phyloP scores from a whole-genome alignment of 2,329 filamentous ascomycete genomes.

The Coleophoma crateriformis region DNA sequence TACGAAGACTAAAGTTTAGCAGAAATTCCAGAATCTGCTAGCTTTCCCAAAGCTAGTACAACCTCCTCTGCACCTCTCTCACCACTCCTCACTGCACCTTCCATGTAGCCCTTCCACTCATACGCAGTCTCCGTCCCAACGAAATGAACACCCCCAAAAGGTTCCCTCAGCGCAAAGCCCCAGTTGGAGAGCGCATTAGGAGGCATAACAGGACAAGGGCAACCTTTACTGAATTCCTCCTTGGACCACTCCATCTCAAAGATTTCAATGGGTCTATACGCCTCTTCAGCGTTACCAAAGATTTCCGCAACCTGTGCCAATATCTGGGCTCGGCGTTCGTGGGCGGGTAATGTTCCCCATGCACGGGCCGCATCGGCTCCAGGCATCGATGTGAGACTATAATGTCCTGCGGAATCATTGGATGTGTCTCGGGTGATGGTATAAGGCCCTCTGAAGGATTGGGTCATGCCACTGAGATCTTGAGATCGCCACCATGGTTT shows the following conservation, averaged over 20 bases:
- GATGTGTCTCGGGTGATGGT: constrained; percentile 35
- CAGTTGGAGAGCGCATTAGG: constrained; percentile 25
- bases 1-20: background rate
- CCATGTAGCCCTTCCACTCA: constrained; percentile 48
- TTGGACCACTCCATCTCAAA: constrained; percentile 14
- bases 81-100: constrained; percentile 40
- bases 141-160: constrained; percentile 37
- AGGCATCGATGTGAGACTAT: constrained; percentile 28
- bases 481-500: constrained; percentile 13
- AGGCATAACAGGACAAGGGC: constrained; percentile 27
- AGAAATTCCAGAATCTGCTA: background rate
- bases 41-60: background rate
- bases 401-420: constrained; percentile 23
- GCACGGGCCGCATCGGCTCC: constrained; percentile 32
- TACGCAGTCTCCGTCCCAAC: constrained; percentile 41
- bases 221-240: constrained; percentile 26
- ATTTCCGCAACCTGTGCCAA: constrained; percentile 26
- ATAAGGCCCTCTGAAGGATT: constrained; percentile 31
- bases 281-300: background rate
- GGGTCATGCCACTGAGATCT: constrained; percentile 31
- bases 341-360: constrained; percentile 26
- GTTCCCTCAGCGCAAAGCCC: constrained; percentile 23
- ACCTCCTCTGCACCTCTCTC: constrained; percentile 38
- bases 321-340: constrained; percentile 25
- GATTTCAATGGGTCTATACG: constrained; percentile 5